Base-by-base conservation (phyloP, 2,329 filamentous ascomycete genomes). In the Colletotrichum sojae region DNA sequence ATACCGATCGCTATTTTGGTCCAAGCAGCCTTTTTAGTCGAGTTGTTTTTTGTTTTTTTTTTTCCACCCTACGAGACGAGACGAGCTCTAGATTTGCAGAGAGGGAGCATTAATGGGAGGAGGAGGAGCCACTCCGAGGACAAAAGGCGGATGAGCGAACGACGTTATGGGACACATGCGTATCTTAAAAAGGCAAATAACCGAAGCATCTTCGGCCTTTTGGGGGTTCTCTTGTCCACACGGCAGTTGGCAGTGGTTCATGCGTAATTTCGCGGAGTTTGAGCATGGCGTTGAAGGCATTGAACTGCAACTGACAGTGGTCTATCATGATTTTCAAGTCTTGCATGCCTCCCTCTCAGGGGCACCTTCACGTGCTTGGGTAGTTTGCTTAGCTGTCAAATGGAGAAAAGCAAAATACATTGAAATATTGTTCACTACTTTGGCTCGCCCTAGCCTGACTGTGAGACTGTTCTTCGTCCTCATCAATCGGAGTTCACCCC, bases 261-360 rank as follows among this genome's bases (percentile, higher is more conserved):
- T 54, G 40, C 31, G 43, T 49, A 55, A 25, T 55, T 25, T 55
- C 45, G 22, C 18, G 25, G 55, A 31, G 8, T 20, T 54, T 54
- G 43, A 69, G 66, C 66, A 66, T 61, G 66, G 66, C 66, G 66
- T 60, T 69, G 43, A 66, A 27, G 66, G 66, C 49, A 64, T 45
- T 55, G 55, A 56, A 51, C 43, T 66, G 66, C 43, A 39, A 51
- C 12, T 52, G 13, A 45, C 54, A 60, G 22, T 57, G 58, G 54
- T 54, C 54, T 25, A 25, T 65, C 20, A 15, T 65, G 53, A 27
- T 54, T 59, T 59, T 68, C 22, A 12, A 43, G 18, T 20, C 25
- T 58, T 27, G 54, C 61, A 58, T 48, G 22, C 57, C 45, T 20
- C 27, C 22, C 27, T 10, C 31, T 36, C 31, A 36, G 46, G 53